Conservation (phyloP, 2,329 filamentous ascomycete genomes). For the Bipolaris victoriae region DNA sequence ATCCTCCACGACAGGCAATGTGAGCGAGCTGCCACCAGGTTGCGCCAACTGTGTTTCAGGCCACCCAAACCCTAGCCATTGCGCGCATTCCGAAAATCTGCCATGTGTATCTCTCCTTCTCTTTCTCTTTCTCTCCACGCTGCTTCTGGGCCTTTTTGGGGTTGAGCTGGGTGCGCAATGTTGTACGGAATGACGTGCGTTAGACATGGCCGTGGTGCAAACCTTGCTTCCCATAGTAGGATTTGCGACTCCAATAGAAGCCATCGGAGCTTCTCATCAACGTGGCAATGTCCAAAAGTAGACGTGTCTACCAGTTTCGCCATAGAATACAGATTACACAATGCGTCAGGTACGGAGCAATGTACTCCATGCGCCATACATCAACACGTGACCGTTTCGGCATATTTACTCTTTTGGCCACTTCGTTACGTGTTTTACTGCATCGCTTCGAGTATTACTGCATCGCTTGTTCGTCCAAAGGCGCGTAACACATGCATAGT, state of each 20-base stretch:
- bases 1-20: slow-evolving; percentile 1
- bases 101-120: too few relatives aligned
- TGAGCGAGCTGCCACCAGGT: slow-evolving; percentile 7
- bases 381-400: too few relatives aligned
- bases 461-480: too few relatives aligned
- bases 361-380: not conserved
- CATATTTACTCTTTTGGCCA: too few relatives aligned
- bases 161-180: slow-evolving; percentile 6
- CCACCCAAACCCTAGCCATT: slow-evolving; percentile 4
- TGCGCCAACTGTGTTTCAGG: slow-evolving; percentile 17
- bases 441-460: too few relatives aligned
- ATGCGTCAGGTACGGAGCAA: not conserved
- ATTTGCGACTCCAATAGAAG: slow-evolving; percentile 8
- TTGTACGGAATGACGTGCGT: slow-evolving; percentile 13
- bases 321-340: not conserved
- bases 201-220: slow-evolving; percentile 7
- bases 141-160: not conserved
- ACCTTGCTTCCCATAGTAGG: slow-evolving; percentile 8
- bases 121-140: not conserved
- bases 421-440: too few relatives aligned
- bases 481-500: too few relatives aligned
- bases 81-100: slow-evolving; percentile 1
- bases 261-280: slow-evolving; percentile 3
- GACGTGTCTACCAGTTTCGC: not conserved
- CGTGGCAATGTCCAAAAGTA: not conserved